These are phyloP conservation scores for Teratosphaeria zuluensis DNA, from an alignment of 2,329 filamentous ascomycete species.

Conservation along the genomic window DNA sequence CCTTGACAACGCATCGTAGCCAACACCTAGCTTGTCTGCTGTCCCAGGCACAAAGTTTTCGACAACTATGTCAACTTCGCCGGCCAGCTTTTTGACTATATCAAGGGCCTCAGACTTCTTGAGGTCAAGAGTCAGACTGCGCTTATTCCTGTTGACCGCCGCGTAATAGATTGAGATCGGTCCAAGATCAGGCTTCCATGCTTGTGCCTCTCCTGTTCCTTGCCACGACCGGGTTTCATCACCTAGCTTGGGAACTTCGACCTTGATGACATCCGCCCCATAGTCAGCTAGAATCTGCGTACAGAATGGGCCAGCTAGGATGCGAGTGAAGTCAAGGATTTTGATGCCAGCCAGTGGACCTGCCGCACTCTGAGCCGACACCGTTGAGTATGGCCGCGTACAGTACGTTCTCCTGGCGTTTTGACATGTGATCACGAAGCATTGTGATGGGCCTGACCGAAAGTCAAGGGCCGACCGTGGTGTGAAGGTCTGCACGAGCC, in stretches of 20 bases:
- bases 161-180: conserved; percentile 31
- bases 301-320: conserved; percentile 20
- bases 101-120: conserved; percentile 29
- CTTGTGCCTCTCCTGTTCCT: conserved; percentile 14
- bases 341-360: conserved; percentile 13
- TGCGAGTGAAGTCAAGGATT: conserved; percentile 18
- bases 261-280: conserved; percentile 23
- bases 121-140: conserved; percentile 30
- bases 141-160: conserved; percentile 38
- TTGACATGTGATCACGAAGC: background rate
- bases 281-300: conserved; percentile 24
- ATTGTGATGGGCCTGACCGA: background rate
- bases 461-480: background rate
- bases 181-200: conserved; percentile 16
- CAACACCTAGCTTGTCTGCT: conserved; percentile 32
- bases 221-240: conserved; percentile 21
- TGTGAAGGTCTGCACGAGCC: background rate
- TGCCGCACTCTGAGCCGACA: background rate
- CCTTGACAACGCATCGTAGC: conserved; percentile 29
- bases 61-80: conserved; percentile 31
- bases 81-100: conserved; percentile 28
- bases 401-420: background rate
- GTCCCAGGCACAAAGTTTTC: conserved; percentile 38
- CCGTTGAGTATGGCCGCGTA: background rate
- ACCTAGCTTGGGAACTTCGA: conserved; percentile 18